Conservation (phyloP, 257 asterid species). For the Striga asiatica region DNA sequence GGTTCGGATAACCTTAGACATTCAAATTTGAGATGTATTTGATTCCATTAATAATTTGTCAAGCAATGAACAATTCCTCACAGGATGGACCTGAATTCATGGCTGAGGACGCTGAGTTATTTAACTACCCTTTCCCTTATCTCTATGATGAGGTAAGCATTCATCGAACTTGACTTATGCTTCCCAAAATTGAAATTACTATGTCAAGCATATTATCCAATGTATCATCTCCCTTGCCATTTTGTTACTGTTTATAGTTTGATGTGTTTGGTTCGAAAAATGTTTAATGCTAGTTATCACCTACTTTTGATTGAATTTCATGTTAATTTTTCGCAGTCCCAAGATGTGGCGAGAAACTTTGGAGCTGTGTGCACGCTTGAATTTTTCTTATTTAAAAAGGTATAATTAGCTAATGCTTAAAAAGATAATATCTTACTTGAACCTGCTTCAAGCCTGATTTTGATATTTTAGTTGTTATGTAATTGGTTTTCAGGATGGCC, state of each 20-base stretch:
- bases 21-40: slow-evolving; percentile 22
- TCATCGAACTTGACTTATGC: not conserved
- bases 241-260: not conserved
- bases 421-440: not conserved
- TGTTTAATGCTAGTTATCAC: too few relatives aligned
- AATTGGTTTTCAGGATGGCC: slow-evolving; percentile 85
- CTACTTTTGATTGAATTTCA: not conserved
- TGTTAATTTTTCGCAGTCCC: slow-evolving; percentile 37
- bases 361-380: slow-evolving; percentile 97
- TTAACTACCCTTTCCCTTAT: slow-evolving; percentile 76
- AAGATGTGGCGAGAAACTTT: slow-evolving; percentile 78
- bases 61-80: slow-evolving; percentile 20
- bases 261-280: too few relatives aligned
- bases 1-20: slow-evolving; percentile 39
- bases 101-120: slow-evolving; percentile 73
- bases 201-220: not conserved
- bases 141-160: slow-evolving; percentile 69
- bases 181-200: slow-evolving; percentile 10
- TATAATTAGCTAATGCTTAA: slow-evolving; percentile 12
- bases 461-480: too few relatives aligned
- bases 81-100: slow-evolving; percentile 90
- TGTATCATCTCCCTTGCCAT: slow-evolving; percentile 2
- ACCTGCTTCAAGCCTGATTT: slow-evolving; percentile 5
- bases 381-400: slow-evolving; percentile 87
- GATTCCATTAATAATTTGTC: slow-evolving; percentile 20